These are phyloP conservation scores for Leptoxyphium fumago DNA, from an alignment of 2,329 filamentous ascomycete species.

Conservation along the genomic window DNA sequence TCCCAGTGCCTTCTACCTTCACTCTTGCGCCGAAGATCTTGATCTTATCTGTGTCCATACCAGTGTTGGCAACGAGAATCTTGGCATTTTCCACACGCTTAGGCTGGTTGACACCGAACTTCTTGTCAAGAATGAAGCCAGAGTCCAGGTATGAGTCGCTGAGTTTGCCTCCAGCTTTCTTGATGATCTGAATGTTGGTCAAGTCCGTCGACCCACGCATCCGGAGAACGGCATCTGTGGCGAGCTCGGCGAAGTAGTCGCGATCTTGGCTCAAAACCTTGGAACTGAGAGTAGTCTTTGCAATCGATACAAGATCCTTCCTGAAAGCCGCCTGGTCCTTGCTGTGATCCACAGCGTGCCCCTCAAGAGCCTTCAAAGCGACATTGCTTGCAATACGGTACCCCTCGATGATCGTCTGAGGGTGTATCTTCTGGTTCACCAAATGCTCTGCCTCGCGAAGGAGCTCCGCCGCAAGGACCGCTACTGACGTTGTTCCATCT, in stretches of 20 bases:
- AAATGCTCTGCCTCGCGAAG: constrained; percentile 93
- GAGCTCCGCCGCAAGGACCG: constrained; percentile 86
- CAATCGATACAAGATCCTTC: constrained; percentile 79
- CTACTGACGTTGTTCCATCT: constrained; percentile 95
- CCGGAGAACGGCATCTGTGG: constrained; percentile 79
- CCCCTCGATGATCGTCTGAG: constrained; percentile 97
- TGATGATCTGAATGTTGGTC: constrained; percentile 98
- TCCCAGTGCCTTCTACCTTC: constrained; percentile 90
- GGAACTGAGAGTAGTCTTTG: constrained; percentile 87
- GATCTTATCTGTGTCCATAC: constrained; percentile 99
- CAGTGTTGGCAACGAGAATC: constrained; percentile 93
- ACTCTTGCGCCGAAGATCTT: constrained; percentile 98
- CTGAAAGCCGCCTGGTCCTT: constrained; percentile 69
- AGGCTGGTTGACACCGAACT: constrained; percentile 96
- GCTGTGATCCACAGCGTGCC: constrained; percentile 80
- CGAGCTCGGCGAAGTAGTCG: constrained; percentile 77
- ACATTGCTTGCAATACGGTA: constrained; percentile 93
- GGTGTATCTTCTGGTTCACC: constrained; percentile 96
- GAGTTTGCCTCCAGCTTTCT: constrained; percentile 95
- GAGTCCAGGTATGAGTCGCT: constrained; percentile 96
- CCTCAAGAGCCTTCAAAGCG: constrained; percentile 69
- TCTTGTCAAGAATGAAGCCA: constrained; percentile 97
- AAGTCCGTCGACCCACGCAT: constrained; percentile 84
- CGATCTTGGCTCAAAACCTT: constrained; percentile 93
- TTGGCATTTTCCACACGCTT: constrained; percentile 96